Evolutionary conservation across 2,329 filamentous ascomycete species (phyloP).

Genomic region (Stemphylium vesicarium): DNA sequence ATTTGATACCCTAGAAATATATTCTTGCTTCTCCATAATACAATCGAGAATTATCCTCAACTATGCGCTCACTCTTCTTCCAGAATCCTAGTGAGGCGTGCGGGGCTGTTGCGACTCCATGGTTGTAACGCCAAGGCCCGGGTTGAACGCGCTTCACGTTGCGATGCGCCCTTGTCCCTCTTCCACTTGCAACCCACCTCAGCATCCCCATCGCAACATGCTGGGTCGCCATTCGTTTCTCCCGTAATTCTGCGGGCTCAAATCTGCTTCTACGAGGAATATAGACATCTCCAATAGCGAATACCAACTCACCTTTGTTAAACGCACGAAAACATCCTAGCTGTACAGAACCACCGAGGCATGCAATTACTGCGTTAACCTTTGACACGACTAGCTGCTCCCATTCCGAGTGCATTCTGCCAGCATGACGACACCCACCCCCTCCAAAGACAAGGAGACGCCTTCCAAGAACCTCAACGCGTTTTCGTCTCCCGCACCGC

Average conservation of each 20-base stretch:
- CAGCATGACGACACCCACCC: slow-evolving; percentile 48
- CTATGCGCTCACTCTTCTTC: no score
- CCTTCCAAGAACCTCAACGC: slow-evolving; percentile 45
- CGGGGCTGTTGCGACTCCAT: neutral
- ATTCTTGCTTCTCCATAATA: neutral
- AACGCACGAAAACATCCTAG: neutral
- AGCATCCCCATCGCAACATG: neutral
- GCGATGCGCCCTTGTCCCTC: neutral
- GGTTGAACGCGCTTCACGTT: neutral
- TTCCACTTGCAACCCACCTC: neutral
- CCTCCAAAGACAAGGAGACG: slow-evolving; percentile 42
- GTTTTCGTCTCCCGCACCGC: slow-evolving; percentile 50
- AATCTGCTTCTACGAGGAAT: neutral
- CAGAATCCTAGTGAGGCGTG: neutral
- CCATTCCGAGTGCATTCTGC: neutral
- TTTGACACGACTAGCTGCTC: neutral
- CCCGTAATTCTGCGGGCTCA: neutral
- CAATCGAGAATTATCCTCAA: no score
- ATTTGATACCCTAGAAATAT: slow-evolving; percentile 14
- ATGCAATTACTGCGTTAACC: neutral
- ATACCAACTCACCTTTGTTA: neutral
- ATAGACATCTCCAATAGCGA: neutral
- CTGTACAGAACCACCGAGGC: neutral
- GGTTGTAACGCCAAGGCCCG: slow-evolving; percentile 4
- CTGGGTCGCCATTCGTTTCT: neutral